phyloP scores from a whole-genome alignment of 192 early-diverging fungal species.

The Linnemannia hyalina region DNA sequence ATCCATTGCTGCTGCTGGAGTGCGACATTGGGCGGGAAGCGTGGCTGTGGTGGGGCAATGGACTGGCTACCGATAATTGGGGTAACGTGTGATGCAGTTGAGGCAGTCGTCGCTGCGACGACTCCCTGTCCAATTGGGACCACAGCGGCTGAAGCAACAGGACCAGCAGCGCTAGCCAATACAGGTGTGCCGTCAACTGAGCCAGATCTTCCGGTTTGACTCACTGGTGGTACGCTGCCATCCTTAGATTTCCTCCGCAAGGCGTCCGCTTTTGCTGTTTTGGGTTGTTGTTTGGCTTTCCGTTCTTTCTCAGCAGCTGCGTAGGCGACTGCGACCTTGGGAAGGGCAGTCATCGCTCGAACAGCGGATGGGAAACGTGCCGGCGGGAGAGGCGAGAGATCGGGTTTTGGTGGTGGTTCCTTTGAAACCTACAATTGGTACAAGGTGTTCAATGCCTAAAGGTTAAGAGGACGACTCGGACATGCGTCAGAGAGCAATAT shows the following conservation, averaged over 20 bases:
- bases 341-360: conserved; percentile 41
- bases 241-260: conserved; percentile 9
- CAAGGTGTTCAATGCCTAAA: not conserved
- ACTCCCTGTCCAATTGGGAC: not conserved
- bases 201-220: not conserved
- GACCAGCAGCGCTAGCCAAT: not conserved
- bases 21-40: conserved; percentile 20
- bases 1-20: conserved; percentile 36
- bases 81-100: conserved; percentile 19
- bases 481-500: not conserved
- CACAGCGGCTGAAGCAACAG: not conserved
- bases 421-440: conserved; percentile 27
- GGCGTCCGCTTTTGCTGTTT: not conserved
- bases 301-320: conserved; percentile 34
- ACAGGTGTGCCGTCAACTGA: not conserved
- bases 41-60: not conserved
- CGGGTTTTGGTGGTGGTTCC: conserved; percentile 46
- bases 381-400: conserved; percentile 47
- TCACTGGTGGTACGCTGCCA: not conserved
- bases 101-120: not conserved
- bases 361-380: conserved; percentile 50
- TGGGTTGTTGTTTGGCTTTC: conserved; percentile 11
- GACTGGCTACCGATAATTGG: conserved; percentile 28
- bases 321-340: conserved; percentile 44
- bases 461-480: not conserved